Percentiles rank a stretch among this genome's conserved stretches.
Evolutionary conservation across 2,329 filamentous ascomycete species (phyloP).

Genomic region (Cryphonectria japonica): DNA sequence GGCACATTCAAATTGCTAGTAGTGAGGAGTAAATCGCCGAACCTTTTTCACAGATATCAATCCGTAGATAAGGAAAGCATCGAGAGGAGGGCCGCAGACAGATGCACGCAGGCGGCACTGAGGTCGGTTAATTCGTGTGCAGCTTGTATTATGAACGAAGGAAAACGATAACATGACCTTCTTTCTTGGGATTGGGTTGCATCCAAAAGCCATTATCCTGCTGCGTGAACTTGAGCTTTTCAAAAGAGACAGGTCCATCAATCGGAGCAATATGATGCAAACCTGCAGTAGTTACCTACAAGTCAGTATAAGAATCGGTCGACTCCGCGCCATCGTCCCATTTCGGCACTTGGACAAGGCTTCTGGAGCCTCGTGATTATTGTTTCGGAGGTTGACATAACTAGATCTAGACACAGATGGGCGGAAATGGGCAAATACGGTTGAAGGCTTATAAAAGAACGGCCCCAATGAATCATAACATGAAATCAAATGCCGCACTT

Average conservation of each 20-base stretch:
- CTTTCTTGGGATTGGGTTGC: neutral
- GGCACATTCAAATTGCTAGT: neutral
- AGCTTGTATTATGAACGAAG: neutral
- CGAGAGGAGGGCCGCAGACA: neutral
- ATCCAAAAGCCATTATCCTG: neutral
- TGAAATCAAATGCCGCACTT: neutral
- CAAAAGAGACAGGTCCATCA: neutral
- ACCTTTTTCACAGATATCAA: neutral
- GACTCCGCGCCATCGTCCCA: neutral
- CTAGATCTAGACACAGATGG: neutral
- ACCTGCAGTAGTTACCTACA: neutral
- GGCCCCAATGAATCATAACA: neutral
- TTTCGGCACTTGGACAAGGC: neutral
- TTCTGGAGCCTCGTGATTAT: neutral
- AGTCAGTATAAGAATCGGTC: neutral
- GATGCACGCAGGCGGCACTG: neutral
- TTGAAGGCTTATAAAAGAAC: neutral
- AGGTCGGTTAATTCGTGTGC: neutral
- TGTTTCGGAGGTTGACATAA: neutral
- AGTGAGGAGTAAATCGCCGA: conserved; percentile 4
- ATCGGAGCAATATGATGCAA: conserved; percentile 2
- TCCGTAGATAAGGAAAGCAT: neutral
- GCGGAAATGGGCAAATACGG: neutral
- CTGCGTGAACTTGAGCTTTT: neutral
- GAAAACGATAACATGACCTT: neutral